phyloP scores from a whole-genome alignment of 208 protist genomes.

The Blastocrithidia nonstop region DNA sequence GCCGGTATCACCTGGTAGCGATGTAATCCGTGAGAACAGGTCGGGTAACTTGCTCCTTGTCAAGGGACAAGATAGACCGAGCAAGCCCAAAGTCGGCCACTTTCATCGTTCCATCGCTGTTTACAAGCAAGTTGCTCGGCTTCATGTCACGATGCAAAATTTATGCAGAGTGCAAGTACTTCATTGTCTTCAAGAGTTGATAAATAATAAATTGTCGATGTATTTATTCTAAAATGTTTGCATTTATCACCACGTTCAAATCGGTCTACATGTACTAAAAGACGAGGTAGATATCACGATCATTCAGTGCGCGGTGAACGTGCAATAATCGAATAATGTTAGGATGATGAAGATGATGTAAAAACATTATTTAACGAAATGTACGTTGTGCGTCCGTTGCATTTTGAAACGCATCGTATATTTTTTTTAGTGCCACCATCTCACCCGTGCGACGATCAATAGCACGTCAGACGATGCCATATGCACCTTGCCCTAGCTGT shows the following conservation, averaged over 20 bases:
- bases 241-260: constrained; percentile 90
- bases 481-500: constrained; percentile 90
- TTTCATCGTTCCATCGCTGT: constrained; percentile 92
- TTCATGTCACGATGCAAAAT: constrained; percentile 92
- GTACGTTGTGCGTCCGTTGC: constrained; percentile 87
- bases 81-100: constrained; percentile 97
- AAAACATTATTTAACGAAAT: constrained; percentile 96
- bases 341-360: constrained; percentile 92
- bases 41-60: constrained; percentile 73
- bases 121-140: constrained; percentile 85
- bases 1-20: constrained; percentile 95
- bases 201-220: constrained; percentile 97
- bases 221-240: constrained; percentile 94
- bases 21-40: constrained; percentile 92
- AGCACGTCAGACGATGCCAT: constrained; percentile 91
- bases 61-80: constrained; percentile 79
- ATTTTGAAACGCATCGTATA: constrained; percentile 94
- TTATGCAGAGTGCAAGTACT: constrained; percentile 90
- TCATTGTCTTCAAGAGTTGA: constrained; percentile 93
- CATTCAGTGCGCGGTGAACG: constrained; percentile 94
- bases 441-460: constrained; percentile 81
- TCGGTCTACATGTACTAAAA: constrained; percentile 97
- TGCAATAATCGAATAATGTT: constrained; percentile 95
- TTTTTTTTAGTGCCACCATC: constrained; percentile 93
- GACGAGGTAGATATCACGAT: constrained; percentile 96